phyloP scores from a whole-genome alignment of 192 early-diverging fungal genomes.

The Powellomyces hirtus region DNA sequence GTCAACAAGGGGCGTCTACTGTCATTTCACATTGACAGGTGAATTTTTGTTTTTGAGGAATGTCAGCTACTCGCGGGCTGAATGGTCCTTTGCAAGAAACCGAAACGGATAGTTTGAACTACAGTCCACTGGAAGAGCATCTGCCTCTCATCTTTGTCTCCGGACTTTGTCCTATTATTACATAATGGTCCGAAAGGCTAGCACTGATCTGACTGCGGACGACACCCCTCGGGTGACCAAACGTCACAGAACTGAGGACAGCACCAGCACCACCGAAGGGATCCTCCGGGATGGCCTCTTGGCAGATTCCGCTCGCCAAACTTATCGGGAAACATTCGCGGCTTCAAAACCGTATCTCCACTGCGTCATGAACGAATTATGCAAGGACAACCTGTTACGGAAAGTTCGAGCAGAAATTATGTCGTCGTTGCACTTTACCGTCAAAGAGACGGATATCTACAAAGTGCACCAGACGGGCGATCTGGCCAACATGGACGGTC shows the following conservation, averaged over 20 bases:
- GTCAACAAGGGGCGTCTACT: too few relatives aligned
- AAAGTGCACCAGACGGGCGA: conserved; percentile 80
- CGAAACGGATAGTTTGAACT: too few relatives aligned
- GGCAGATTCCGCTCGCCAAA: not conserved
- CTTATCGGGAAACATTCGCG: conserved; percentile 1
- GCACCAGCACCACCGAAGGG: not conserved
- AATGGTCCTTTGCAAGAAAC: too few relatives aligned
- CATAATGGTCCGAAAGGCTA: not conserved
- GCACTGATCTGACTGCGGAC: not conserved
- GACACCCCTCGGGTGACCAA: not conserved
- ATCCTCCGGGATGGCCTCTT: not conserved
- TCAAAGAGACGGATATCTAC: conserved; percentile 87
- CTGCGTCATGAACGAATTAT: conserved; percentile 57
- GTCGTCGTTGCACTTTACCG: conserved; percentile 62
- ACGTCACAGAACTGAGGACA: not conserved
- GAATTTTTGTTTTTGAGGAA: too few relatives aligned
- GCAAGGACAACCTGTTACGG: conserved; percentile 58
- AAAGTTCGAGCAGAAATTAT: conserved; percentile 67
- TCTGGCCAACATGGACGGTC: conserved; percentile 78
- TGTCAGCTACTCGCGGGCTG: too few relatives aligned
- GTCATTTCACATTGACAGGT: too few relatives aligned
- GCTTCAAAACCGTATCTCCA: conserved; percentile 60
- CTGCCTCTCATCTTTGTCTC: too few relatives aligned
- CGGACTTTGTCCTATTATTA: too few relatives aligned
- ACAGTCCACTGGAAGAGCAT: too few relatives aligned